These are phyloP conservation scores for Ascochyta rabiei DNA, from an alignment of 2,329 filamentous ascomycete genomes.

Conservation along the genomic window DNA sequence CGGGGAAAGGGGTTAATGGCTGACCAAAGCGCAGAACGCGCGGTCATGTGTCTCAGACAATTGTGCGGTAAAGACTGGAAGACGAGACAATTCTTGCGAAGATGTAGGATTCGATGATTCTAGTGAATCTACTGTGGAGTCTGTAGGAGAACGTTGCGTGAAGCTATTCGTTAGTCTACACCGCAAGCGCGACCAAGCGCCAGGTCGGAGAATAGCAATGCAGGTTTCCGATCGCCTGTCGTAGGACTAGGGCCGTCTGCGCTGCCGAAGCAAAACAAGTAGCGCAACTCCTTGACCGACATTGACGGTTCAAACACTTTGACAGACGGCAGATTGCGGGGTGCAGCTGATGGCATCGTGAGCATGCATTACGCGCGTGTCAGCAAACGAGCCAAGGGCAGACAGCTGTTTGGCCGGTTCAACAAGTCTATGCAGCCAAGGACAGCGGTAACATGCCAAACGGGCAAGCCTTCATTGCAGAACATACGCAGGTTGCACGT, in stretches of 20 bases:
- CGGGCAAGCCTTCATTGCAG: conserved; percentile 6
- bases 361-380: conserved; percentile 14
- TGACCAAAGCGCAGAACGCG: conserved; percentile 39
- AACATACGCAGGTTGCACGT: neutral
- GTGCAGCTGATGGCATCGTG: conserved; percentile 17
- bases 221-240: conserved; percentile 12
- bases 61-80: conserved; percentile 15
- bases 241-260: conserved; percentile 4
- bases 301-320: conserved; percentile 3
- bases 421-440: conserved; percentile 4
- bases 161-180: conserved; percentile 19
- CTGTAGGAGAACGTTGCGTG: conserved; percentile 14
- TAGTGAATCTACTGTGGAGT: conserved; percentile 9
- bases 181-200: conserved; percentile 19
- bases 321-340: conserved; percentile 12
- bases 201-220: conserved; percentile 15
- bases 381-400: conserved; percentile 13
- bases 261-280: conserved; percentile 8
- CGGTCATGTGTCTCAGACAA: conserved; percentile 40
- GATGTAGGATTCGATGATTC: conserved; percentile 1
- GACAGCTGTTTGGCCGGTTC: conserved; percentile 5
- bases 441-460: neutral
- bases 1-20: conserved; percentile 34
- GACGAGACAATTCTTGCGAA: conserved; percentile 4
- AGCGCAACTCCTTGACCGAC: conserved; percentile 13